phyloP scores from a whole-genome alignment of 805 yeast species.

The Saturnispora ahearnii region DNA sequence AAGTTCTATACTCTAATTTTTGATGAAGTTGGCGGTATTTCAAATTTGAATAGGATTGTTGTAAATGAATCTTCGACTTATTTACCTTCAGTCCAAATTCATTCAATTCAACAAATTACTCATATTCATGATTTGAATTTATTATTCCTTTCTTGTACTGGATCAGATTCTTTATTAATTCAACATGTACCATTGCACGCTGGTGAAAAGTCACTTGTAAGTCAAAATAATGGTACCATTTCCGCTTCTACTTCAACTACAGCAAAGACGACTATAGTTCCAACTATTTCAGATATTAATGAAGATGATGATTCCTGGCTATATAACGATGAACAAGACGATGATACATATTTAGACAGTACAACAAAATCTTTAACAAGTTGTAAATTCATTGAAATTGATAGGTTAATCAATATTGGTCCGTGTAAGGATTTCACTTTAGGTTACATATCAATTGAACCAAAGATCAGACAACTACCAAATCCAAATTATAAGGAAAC shows the following conservation, averaged over 20 bases:
- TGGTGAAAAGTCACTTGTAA: background rate
- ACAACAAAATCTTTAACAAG: constrained; percentile 13
- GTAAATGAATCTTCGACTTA: constrained; percentile 17
- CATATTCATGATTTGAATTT: constrained; percentile 31
- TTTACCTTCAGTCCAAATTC: constrained; percentile 15
- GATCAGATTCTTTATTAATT: constrained; percentile 50
- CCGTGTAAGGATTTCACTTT: constrained; percentile 62
- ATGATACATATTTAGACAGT: constrained; percentile 9
- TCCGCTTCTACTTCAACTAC: background rate
- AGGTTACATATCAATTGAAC: constrained; percentile 50
- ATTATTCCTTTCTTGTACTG: constrained; percentile 51
- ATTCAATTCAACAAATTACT: constrained; percentile 35
- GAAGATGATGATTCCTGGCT: constrained; percentile 41
- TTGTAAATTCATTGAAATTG: constrained; percentile 38
- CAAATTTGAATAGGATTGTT: constrained; percentile 23
- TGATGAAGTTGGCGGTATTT: constrained; percentile 30
- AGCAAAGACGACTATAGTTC: background rate
- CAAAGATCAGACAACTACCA: constrained; percentile 47
- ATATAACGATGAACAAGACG: constrained; percentile 29
- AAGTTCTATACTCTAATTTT: constrained; percentile 29
- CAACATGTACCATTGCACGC: constrained; percentile 22
- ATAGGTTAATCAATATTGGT: constrained; percentile 55
- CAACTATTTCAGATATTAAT: constrained; percentile 6
- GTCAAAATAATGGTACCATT: background rate
- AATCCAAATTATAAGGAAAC: constrained; percentile 62